Base-by-base conservation (phyloP, 2,329 filamentous ascomycete genomes). In the Penicillium psychrosexuale region DNA sequence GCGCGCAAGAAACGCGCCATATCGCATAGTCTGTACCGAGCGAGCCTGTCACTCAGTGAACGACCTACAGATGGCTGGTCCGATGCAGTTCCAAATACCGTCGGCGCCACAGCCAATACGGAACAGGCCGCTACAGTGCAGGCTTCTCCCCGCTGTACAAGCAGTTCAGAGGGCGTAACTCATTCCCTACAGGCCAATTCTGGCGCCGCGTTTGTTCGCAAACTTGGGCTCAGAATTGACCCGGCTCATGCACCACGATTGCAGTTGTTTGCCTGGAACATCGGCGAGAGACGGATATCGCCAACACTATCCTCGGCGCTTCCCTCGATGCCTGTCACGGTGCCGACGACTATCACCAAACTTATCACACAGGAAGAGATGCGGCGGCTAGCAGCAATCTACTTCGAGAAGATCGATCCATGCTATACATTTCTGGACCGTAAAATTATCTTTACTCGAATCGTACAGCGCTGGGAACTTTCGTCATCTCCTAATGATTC, bases 201-300 rank as follows among this genome's bases (percentile, higher is more conserved):
- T 0, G 81, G 81, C 0, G 79, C 82, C 0, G 80, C 81, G 0
- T 84, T 84, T 63, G 76, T 83, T 8, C 71, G 81, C 51, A 74
- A 77, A 22, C 68, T 84, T 34, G 82, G 78, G 0, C 71, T 82
- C 40, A 75, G 77, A 40, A 72, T 84, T 19, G 81, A 84, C 61
- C 78, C 81, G 0, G 76, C 76, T 5, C 78, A 77, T 61, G 80
- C 79, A 1, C 80, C 82, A 0, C 74, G 79, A 44, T 70, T 83
- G 51, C 79, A 82, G 59, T 75, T 81, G 0, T 84, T 84, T 62
- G 81, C 78, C 0, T 84, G 82, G 82, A 84, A 84, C 61, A 66
- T 77, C 13, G 75, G 71, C 1, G 61, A 63, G 19, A 55, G 64
- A 36, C 62, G 53, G 13, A 5, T 66, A 59, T 38, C 61, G 62